These are phyloP conservation scores for Termitomyces sp. DNA, from an alignment of 768 basidiomycete species.

Conservation along the genomic window DNA sequence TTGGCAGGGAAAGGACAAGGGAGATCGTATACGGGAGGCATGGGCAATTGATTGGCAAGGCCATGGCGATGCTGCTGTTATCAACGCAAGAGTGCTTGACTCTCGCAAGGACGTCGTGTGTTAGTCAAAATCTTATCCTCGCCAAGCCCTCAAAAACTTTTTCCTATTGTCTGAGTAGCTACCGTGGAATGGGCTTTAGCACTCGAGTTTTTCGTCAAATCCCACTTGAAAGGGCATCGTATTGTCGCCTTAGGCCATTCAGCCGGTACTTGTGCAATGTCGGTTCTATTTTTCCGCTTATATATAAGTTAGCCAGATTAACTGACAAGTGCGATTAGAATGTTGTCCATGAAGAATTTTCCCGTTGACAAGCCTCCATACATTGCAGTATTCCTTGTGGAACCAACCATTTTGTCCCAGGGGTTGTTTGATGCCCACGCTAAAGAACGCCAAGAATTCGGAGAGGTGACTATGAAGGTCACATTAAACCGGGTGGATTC, in stretches of 20 bases:
- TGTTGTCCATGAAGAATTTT: constrained; percentile 15
- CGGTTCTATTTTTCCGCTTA: constrained; percentile 7
- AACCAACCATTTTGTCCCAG: constrained; percentile 25
- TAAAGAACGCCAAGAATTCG: constrained; percentile 11
- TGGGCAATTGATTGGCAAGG: constrained; percentile 37
- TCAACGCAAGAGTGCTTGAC: constrained; percentile 24
- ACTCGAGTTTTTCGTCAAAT: constrained; percentile 9
- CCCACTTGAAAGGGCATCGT: constrained; percentile 16
- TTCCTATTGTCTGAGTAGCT: constrained; percentile 9
- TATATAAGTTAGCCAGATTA: neutral
- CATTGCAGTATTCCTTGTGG: constrained; percentile 25
- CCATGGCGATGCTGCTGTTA: constrained; percentile 31
- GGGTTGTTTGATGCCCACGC: constrained; percentile 18
- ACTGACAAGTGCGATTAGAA: constrained; percentile 7
- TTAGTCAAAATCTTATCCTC: constrained; percentile 5
- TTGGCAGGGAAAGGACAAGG: constrained; percentile 14
- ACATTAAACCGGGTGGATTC: constrained; percentile 19
- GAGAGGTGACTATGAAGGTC: constrained; percentile 13
- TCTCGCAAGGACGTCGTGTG: constrained; percentile 19
- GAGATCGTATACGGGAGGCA: constrained; percentile 29
- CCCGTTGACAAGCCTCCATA: constrained; percentile 15
- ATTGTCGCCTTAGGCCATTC: constrained; percentile 29
- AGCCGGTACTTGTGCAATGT: constrained; percentile 27
- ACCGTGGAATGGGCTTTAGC: constrained; percentile 20
- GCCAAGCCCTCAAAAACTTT: neutral